Percentiles rank a stretch among this genome's conserved stretches.
These are phyloP conservation scores for Trichosporon sp. DNA, from an alignment of 1,284 basidiomycete species.

Conservation along the genomic window DNA sequence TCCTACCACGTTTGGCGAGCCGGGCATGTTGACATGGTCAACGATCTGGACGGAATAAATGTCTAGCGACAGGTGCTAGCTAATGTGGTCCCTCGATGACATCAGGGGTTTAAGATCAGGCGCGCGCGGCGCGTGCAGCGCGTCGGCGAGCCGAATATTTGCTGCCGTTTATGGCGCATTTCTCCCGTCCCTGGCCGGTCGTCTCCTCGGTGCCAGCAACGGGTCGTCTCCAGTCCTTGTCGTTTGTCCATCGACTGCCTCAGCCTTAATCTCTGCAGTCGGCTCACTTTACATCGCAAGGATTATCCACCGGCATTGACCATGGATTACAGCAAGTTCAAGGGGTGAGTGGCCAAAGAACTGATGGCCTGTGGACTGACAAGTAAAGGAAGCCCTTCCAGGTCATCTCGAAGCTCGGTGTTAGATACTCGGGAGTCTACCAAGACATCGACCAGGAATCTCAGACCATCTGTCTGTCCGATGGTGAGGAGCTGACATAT, in stretches of 20 bases:
- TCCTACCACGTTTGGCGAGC: background rate
- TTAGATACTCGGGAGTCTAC: constrained; percentile 44
- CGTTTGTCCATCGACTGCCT: background rate
- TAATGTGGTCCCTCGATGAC: background rate
- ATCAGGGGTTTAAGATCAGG: constrained; percentile 7
- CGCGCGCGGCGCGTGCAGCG: constrained; percentile 6
- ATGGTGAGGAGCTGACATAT: constrained; percentile 25
- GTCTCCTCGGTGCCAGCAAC: background rate
- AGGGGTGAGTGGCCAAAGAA: constrained; percentile 17
- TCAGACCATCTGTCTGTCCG: constrained; percentile 42
- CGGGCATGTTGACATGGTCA: constrained; percentile 1
- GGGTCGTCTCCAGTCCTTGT: background rate
- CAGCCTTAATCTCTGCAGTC: background rate
- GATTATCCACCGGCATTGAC: background rate
- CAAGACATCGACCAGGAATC: constrained; percentile 44
- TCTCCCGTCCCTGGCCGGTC: background rate
- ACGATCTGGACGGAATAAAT: background rate
- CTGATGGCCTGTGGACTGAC: background rate
- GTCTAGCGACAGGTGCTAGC: background rate
- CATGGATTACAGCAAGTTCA: constrained; percentile 44
- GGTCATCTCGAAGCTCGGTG: constrained; percentile 43
- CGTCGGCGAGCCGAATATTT: background rate
- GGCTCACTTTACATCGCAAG: background rate
- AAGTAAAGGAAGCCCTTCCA: constrained; percentile 40
- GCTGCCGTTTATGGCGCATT: background rate